phyloP scores from a whole-genome alignment of 2,329 filamentous ascomycete genomes.

The Monosporascus cannonballus region DNA sequence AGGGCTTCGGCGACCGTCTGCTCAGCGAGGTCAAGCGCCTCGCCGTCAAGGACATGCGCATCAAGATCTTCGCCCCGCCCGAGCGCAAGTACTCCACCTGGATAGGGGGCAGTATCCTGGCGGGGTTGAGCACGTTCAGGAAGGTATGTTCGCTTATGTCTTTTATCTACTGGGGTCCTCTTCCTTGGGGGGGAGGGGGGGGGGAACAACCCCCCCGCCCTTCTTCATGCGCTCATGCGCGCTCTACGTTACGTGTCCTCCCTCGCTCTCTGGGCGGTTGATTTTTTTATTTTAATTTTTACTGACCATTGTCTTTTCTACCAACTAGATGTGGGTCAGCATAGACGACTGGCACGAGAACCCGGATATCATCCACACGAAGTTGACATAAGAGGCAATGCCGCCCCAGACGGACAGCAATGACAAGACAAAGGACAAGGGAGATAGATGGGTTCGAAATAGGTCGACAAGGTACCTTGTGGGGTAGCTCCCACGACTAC shows the following conservation, averaged over 20 bases:
- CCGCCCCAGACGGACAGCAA: neutral
- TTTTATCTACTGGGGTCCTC: neutral
- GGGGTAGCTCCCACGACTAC: too few relatives aligned
- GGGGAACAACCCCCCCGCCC: too few relatives aligned
- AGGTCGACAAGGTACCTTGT: neutral
- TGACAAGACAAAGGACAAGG: neutral
- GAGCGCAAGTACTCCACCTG: conserved; percentile 98
- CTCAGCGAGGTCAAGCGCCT: conserved; percentile 87
- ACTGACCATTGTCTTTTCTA: conserved; percentile 7
- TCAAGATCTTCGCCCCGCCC: conserved; percentile 97
- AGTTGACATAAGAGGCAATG: conserved; percentile 64
- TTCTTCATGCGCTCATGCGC: too few relatives aligned
- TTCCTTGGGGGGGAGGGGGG: too few relatives aligned
- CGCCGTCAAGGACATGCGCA: conserved; percentile 97
- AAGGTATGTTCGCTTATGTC: conserved; percentile 57
- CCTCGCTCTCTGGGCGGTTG: too few relatives aligned
- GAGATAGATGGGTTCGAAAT: neutral
- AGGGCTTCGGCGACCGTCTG: conserved; percentile 90
- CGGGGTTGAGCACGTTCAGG: conserved; percentile 93
- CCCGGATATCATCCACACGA: conserved; percentile 96
- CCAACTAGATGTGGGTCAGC: conserved; percentile 91
- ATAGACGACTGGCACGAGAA: conserved; percentile 99
- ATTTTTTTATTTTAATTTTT: too few relatives aligned
- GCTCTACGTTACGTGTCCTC: too few relatives aligned
- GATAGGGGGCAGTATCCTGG: conserved; percentile 97